Evolutionary conservation across 305 asterid species (phyloP), one percentile per base, ranked within the genome.

Genomic region (Solanum chacoense): DNA sequence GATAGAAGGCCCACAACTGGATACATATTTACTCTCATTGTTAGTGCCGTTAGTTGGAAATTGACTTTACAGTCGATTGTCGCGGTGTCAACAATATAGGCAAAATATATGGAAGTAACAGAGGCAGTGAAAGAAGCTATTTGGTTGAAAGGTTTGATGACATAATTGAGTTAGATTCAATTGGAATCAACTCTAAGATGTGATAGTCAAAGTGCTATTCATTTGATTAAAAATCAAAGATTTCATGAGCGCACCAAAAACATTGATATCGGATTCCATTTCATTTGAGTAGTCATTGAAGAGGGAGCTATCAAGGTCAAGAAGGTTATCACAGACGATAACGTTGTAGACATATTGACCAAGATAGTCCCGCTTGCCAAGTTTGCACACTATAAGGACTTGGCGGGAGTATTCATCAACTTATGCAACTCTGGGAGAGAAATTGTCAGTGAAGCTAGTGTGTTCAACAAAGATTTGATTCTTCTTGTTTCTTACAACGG

Each of bases 111-210:
- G 26, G 11, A 1, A 59, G 69, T 4, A 59, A 0, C 2, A 0
- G 24, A 55, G 24, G 11, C 1, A 20, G 5, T 59, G 69, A 59
- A 59, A 59, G 11, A 59, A 59, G 11, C 11, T 59, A 59, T 59
- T 0, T 59, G 4, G 26, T 59, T 20, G 26, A 59, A 59, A 59
- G 24, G 26, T 59, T 20, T 59, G 69, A 8, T 59, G 69, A 1
- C 11, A 7, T 0, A 59, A 59, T 59, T 59, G 11, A 1, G 1
- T 59, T 59, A 0, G 26, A 0, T 59, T 59, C 2, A 59, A 0
- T 0, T 59, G 4, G 11, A 59, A 59, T 59, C 0, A 20, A 20
- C 4, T 55, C 24, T 18, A 55, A 55, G 24, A 59, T 59, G 69
- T 59, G 69, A 59, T 59, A 59, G 69, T 59, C 69, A 59, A 20